These are phyloP conservation scores for Hansenula lynferdii DNA, from an alignment of 1,139 yeast genomes.

Conservation along the genomic window DNA sequence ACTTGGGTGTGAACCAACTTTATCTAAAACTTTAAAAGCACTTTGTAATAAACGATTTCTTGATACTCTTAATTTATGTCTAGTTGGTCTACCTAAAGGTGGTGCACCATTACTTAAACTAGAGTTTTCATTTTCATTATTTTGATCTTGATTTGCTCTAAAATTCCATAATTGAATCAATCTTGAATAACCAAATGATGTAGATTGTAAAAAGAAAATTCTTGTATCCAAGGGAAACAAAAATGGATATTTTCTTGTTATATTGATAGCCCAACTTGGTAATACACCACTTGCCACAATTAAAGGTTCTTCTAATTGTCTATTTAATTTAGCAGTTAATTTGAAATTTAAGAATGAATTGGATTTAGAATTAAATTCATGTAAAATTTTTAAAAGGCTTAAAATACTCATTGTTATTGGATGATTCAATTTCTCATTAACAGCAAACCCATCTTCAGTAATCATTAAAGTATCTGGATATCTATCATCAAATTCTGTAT, in stretches of 20 bases:
- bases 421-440: constrained; percentile 33
- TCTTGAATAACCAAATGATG: constrained; percentile 90
- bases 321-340: constrained; percentile 76
- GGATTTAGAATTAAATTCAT: constrained; percentile 27
- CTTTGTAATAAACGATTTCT: constrained; percentile 70
- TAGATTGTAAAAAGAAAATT: constrained; percentile 72
- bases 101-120: constrained; percentile 19
- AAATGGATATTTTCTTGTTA: constrained; percentile 74
- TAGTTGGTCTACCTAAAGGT: constrained; percentile 69
- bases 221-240: constrained; percentile 83
- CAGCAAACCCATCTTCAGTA: constrained; percentile 32
- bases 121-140: constrained; percentile 16
- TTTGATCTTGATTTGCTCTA: constrained; percentile 40
- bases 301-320: constrained; percentile 88
- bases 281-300: constrained; percentile 83
- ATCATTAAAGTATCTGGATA: constrained; percentile 31
- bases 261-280: constrained; percentile 79
- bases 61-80: constrained; percentile 78
- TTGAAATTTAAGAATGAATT: constrained; percentile 69
- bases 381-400: constrained; percentile 49
- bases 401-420: constrained; percentile 44
- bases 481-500: constrained; percentile 19
- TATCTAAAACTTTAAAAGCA: constrained; percentile 72
- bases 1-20: constrained; percentile 77
- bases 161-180: constrained; percentile 75